Percentiles rank a stretch among this genome's conserved stretches.
These are phyloP conservation scores for Boletus vermiculosoides DNA, from an alignment of 768 basidiomycete species.

Conservation along the genomic window DNA sequence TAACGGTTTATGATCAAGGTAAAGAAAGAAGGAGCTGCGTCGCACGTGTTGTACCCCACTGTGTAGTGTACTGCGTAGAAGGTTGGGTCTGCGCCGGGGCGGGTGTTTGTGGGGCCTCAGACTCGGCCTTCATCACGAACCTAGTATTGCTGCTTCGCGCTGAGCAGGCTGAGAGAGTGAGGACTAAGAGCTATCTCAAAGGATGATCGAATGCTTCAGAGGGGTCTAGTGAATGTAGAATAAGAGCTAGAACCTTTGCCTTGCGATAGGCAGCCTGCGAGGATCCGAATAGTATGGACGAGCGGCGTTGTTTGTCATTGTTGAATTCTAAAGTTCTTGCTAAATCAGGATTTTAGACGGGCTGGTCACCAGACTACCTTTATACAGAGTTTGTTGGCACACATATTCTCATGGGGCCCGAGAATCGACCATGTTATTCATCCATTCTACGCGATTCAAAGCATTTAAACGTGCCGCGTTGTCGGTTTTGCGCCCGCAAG, in stretches of 20 bases:
- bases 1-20: neutral
- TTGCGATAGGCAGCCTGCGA: neutral
- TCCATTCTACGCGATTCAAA: too few species aligned
- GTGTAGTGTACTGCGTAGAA: slow-evolving; percentile 34
- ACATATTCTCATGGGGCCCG: too few species aligned
- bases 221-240: neutral
- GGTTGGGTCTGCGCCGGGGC: slow-evolving; percentile 32
- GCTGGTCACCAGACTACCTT: too few species aligned
- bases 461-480: too few species aligned
- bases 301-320: slow-evolving; percentile 17
- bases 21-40: slow-evolving; percentile 3
- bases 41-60: slow-evolving; percentile 42
- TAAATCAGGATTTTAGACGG: too few species aligned
- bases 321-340: slow-evolving; percentile 22
- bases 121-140: slow-evolving; percentile 43
- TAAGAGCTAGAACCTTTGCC: neutral
- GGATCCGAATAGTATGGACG: slow-evolving; percentile 3
- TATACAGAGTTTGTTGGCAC: too few species aligned
- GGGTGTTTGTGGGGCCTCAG: slow-evolving; percentile 35
- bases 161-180: neutral
- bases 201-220: neutral
- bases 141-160: neutral
- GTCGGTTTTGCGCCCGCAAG: too few species aligned
- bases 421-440: too few species aligned
- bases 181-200: neutral